phyloP scores from a whole-genome alignment of 2,329 filamentous ascomycete genomes.

The Aureobasidium sp. region DNA sequence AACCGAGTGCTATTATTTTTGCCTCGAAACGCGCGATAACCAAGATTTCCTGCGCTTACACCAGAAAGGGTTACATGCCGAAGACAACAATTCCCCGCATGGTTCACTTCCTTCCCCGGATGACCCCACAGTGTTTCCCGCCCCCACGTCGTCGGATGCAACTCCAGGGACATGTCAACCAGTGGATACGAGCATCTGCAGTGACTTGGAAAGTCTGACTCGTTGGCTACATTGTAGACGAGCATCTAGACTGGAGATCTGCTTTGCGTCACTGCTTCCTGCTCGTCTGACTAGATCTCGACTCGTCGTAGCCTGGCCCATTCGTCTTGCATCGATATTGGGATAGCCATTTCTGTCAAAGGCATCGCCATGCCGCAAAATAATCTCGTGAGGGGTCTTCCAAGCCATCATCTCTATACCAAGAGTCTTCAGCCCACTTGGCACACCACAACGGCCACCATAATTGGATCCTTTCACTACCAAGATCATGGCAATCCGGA shows the following conservation, averaged over 20 bases:
- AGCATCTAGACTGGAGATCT: not conserved
- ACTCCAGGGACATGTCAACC: not conserved
- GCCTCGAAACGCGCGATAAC: not conserved
- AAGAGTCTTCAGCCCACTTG: not conserved
- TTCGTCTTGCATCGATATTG: too few relatives aligned
- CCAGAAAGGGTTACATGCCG: not conserved
- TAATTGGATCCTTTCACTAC: not conserved
- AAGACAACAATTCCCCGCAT: not conserved
- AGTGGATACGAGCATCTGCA: not conserved
- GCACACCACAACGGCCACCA: constrained; percentile 1
- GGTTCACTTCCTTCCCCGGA: not conserved
- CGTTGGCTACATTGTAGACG: not conserved
- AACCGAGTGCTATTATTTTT: too few relatives aligned
- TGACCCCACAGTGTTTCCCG: not conserved
- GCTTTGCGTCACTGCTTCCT: too few relatives aligned
- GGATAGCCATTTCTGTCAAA: too few relatives aligned
- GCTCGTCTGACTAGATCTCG: not conserved
- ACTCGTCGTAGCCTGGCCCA: too few relatives aligned
- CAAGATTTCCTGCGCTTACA: not conserved
- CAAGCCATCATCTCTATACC: not conserved
- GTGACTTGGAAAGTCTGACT: not conserved
- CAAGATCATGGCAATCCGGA: not conserved
- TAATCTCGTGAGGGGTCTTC: not conserved
- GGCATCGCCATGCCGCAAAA: not conserved
- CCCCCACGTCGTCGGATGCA: not conserved